Base-by-base conservation (phyloP, 2,329 filamentous ascomycete species). In the Aspergillus flavus region DNA sequence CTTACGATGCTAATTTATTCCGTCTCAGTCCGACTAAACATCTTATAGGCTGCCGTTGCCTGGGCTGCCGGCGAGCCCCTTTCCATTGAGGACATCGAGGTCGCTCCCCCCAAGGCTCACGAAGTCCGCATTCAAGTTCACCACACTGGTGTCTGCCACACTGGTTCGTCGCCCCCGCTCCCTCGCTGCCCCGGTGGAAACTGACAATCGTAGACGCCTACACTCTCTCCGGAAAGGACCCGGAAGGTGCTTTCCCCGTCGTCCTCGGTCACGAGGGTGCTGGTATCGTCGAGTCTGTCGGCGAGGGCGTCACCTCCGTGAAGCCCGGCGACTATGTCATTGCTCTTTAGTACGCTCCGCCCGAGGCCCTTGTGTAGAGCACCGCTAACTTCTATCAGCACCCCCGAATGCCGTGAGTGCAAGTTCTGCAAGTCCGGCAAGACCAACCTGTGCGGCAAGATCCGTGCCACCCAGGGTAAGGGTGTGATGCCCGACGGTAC, bases 351-450 rank as follows among this genome's bases (percentile, higher is more conserved):
- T 93, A 86, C 64, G 87, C 80, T 23, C 46, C 39, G 5, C 55
- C 16, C 14, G 26, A 14, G 39, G 14, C n/a, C 39, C 11, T n/a
- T n/a, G 21, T 16, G n/a, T 30, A 45, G 12, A 48, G 19, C 26
- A 34, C 30, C 43, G 7, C 30, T 41, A 41, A 57, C 59, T 28
- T n/a, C 57, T 61, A 54, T 63, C 75, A 96, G 93, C 85, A 98
- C 94, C 54, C 95, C 95, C 69, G 94, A 98, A 84, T 98, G 95
- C 85, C 86, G 88, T 71, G 94, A 98, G 81, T 99, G 95, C 89
- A 98, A 98, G 85, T 98, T 98, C 87, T 99, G 95, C 90, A 95
- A 93, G 82, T 98, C 94, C 48, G 95, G 94, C 83, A 99, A 99
- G 89, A 98, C 94, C 75, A 97, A 98, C 83, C 91, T 98, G 63